These are phyloP conservation scores for Fistulinella cinereoalba DNA, from an alignment of 1,284 basidiomycete genomes.

Conservation along the genomic window DNA sequence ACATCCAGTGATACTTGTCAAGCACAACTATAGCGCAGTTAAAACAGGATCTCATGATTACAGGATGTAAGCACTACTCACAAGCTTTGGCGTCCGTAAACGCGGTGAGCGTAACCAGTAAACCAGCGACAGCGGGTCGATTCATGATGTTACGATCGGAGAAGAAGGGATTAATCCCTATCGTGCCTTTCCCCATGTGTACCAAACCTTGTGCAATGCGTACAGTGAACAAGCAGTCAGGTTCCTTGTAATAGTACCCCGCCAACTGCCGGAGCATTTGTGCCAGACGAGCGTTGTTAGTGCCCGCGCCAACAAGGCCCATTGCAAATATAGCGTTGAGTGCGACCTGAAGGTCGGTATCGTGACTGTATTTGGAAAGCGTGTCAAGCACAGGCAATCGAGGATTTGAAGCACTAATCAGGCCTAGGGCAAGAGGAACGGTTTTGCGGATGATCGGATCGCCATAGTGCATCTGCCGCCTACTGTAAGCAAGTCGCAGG, in stretches of 20 bases:
- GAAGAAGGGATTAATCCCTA: constrained; percentile 98
- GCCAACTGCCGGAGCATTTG: constrained; percentile 98
- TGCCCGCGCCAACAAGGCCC: constrained; percentile 97
- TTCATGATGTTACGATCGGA: constrained; percentile 89
- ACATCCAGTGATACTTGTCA: constrained; percentile 97
- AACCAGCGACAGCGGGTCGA: constrained; percentile 86
- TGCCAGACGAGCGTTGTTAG: constrained; percentile 95
- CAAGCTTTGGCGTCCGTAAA: constrained; percentile 94
- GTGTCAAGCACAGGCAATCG: constrained; percentile 96
- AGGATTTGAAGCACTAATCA: constrained; percentile 95
- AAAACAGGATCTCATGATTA: too few species aligned
- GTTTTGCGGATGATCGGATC: constrained; percentile 90
- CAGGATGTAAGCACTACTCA: constrained; percentile 44
- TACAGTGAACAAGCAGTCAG: constrained; percentile 96
- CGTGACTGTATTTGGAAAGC: constrained; percentile 99
- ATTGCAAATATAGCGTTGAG: constrained; percentile 98
- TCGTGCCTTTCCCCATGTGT: constrained; percentile 99
- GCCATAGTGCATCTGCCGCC: constrained; percentile 92
- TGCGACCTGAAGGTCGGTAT: constrained; percentile 94
- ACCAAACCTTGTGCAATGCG: constrained; percentile 95
- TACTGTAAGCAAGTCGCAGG: constrained; percentile 8
- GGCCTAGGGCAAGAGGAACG: constrained; percentile 94
- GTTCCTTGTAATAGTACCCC: constrained; percentile 96
- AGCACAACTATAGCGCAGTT: constrained; percentile 65
- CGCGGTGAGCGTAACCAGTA: constrained; percentile 84